Conservation (phyloP, 2,329 filamentous ascomycete species). For the Bipolaris oryzae region DNA sequence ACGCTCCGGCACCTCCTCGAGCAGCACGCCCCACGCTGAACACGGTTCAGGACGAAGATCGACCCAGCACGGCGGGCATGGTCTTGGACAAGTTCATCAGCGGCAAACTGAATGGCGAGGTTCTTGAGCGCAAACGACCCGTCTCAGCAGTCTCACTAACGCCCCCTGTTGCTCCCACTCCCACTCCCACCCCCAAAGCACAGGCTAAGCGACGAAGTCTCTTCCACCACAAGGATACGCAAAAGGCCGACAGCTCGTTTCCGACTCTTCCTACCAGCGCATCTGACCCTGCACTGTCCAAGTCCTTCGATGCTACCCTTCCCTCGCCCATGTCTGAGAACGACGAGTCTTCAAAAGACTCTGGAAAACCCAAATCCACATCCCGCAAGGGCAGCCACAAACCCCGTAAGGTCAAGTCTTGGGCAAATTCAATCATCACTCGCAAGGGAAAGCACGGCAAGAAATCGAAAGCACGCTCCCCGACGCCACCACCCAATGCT, state of each 20-base stretch:
- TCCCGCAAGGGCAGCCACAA: slow-evolving; percentile 61
- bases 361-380: slow-evolving; percentile 51
- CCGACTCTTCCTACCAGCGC: slow-evolving; percentile 38
- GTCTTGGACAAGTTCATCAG: slow-evolving; percentile 60
- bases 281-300: slow-evolving; percentile 45
- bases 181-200: slow-evolving; percentile 14
- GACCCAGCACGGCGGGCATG: slow-evolving; percentile 75
- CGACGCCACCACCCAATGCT: slow-evolving; percentile 38
- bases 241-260: slow-evolving; percentile 47
- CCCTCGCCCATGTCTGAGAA: slow-evolving; percentile 35
- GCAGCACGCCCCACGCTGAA: slow-evolving; percentile 48
- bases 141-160: slow-evolving; percentile 44
- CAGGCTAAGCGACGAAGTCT: slow-evolving; percentile 46
- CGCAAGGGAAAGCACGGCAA: slow-evolving; percentile 62
- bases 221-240: slow-evolving; percentile 59
- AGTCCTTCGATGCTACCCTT: slow-evolving; percentile 33
- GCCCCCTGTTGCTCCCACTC: slow-evolving; percentile 10
- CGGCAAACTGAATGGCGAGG: slow-evolving; percentile 31
- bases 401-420: slow-evolving; percentile 75
- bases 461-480: slow-evolving; percentile 50
- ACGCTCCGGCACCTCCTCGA: slow-evolving; percentile 55
- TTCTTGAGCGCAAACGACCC: slow-evolving; percentile 42
- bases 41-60: slow-evolving; percentile 50
- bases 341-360: slow-evolving; percentile 42
- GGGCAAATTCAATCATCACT: slow-evolving; percentile 71